Percentiles rank a stretch among this genome's conserved stretches.
phyloP scores from a whole-genome alignment of 2,329 filamentous ascomycete genomes.

The Dothistroma septosporum region DNA sequence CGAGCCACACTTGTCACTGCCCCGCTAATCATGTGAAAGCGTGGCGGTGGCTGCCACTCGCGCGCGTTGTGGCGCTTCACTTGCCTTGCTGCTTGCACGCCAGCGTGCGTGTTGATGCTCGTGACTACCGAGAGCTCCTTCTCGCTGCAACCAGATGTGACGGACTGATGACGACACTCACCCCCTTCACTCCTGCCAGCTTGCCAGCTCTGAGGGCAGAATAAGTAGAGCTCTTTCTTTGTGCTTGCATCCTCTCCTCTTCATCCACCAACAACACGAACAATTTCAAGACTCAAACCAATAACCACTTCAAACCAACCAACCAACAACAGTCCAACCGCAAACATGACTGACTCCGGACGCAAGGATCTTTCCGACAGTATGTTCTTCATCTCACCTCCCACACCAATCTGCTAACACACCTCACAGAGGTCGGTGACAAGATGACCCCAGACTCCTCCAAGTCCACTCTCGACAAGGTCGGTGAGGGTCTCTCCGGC shows the following conservation, averaged over 20 bases:
- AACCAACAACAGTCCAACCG: constrained; percentile 22
- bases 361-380: constrained; percentile 59
- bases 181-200: background rate
- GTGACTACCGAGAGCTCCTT: background rate
- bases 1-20: background rate
- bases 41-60: background rate
- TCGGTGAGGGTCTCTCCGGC: constrained; percentile 55
- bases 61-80: background rate
- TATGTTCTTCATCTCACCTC: constrained; percentile 21
- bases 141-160: background rate
- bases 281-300: constrained; percentile 14
- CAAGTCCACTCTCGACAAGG: constrained; percentile 59
- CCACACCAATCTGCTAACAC: constrained; percentile 22
- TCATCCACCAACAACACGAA: constrained; percentile 4
- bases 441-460: constrained; percentile 54
- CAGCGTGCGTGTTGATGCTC: background rate
- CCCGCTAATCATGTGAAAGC: background rate
- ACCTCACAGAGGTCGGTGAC: constrained; percentile 51
- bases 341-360: constrained; percentile 57
- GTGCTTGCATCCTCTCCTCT: constrained; percentile 1
- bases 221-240: constrained; percentile 8
- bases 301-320: constrained; percentile 21
- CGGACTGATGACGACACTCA: background rate
- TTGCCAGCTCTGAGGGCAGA: background rate
- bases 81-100: background rate